Base-by-base conservation (phyloP, 169 alveolate genomes). In the Plasmodium malariae region DNA sequence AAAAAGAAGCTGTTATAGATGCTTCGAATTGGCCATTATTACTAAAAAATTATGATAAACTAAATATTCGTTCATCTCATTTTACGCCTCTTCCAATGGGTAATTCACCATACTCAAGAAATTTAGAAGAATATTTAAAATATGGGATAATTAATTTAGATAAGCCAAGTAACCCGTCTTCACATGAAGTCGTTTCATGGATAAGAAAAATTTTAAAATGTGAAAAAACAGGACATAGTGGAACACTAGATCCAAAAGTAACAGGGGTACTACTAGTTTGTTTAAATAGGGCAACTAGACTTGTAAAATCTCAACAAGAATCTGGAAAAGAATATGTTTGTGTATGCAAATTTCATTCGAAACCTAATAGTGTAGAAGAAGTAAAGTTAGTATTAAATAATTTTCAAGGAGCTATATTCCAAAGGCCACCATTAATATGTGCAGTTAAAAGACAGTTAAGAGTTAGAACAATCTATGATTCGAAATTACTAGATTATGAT, bases 141-240 rank as follows among this genome's bases (percentile, higher is more conserved):
- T 99, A 98, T 92, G 99, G 99, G 37, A 97, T 98, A 60, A 98
- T 98, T 49, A 98, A 98, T 92, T 96, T 99, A 85, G 99, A 99
- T 95, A 98, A 99, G 96, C 99, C 99, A 48, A 97, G 99, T 49
- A 99, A 99, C 94, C 99, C 99, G 28, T 98, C 99, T 19, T 98
- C 99, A 51, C 99, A 99, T 94, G 99, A 99, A 95, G 97, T 95
- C 3, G 99, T 99, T n/a, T 99, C 99, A 14, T 99, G 99, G 99
- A 97, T 99, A 48, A 99, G 98, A 94, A 97, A 98, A 86, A 98
- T 99, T 65, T 95, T 98, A 92, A 97, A 98, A 86, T 98, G 99
- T 73, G 99, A 99, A 91, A 99, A 99, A 96, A 99, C 99, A 24
- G 99, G 99, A 21, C 99, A 99, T 95, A 95, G 98, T 87, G 99